Evolutionary conservation across 73 alveolate species (phyloP), one percentile per base, ranked within the genome.

Genomic region (Paramecium bursaria): DNA sequence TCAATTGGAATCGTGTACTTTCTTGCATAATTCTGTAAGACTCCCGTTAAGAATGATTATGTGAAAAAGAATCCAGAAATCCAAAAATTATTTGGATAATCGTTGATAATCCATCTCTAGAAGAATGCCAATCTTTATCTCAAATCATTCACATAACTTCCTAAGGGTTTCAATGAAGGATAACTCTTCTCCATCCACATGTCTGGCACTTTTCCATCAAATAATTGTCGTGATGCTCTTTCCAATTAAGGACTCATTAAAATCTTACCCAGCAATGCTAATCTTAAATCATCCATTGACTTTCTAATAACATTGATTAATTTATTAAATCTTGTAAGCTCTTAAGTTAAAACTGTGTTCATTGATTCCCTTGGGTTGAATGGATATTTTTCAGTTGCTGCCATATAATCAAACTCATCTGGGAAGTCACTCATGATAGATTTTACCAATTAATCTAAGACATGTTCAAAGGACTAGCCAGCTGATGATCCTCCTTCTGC

Each of bases 281-380:
- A 94, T 53, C 91, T 88, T 55, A 96, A 75, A 75, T 95, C 97
- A 50, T 86, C 88, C 75, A 96, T 90, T 2, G 97, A 75, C 50
- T 92, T 82, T 82, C 91, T 92, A 17, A 96, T 92, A 4, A 87
- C 91, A 57, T 89, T 94, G 61, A 97, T 88, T 53, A 98, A 86
- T 13, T 94, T 98, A 76, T 98, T 98, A 91, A 96, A 98, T 50
- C 99, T 86, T 42, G 93, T 94, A 25, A 98, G 95, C 88, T 98
- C 99, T 85, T 98, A 98, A 13, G 98, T 92, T 31, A 98, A 93
- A 47, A 98, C 99, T 48, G 99, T 97, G 87, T 98, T 98, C 99
- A 98, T 94, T 47, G 98, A 90, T 91, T 98, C 99, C 87, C 87
- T 95, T 67, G 97, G 97, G 61, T 95, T 92, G n/a, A 98, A 97